Evolutionary conservation across 1,284 basidiomycete species (phyloP), one percentile per base, ranked within the genome.

Genomic region (Pholiota adiposa): DNA sequence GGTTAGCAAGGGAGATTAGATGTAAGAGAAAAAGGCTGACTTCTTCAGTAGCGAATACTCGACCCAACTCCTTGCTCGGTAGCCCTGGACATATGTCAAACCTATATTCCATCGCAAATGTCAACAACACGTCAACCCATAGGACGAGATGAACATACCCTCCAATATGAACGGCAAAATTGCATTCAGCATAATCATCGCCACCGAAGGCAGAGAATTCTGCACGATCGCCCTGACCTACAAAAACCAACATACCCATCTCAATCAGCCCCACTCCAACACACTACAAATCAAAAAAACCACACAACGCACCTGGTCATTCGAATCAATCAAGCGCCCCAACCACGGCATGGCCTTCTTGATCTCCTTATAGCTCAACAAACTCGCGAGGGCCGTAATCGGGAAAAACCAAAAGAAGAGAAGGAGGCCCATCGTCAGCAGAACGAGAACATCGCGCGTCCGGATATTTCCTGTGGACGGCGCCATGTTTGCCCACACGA

Each of bases 21-120:
- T 27, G 14, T 31, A 18, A 27, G 48, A 56, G 36, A 29, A 25
- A 9, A 12, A 36, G 12, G 75, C 85, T 60, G 61, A 96, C 93
- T 98, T 98, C 69, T 92, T 93, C 72, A 98, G 75, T 43, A 98
- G 77, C 0, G 94, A 96, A 70, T 95, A 96, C 71, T 99, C 97
- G 46, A 97, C 87, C 84, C 93, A 91, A 69, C 94, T 97, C 41
- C 94, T 80, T 2, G 97, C 94, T 51, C 87, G 88, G 70, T 91
- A 89, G 0, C 96, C 97, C 73, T 99, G 94, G 43, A 90, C 77
- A 70, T 96, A 96, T 0, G 93, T 95, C 49, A 97, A 78, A 61
- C 83, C 93, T 94, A 62, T 11, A 34, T 25, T 66, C 18, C 19
- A 43, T 21, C 19, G 12, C 27, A 5, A 27, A 69, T 54, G 23